Conservation (phyloP, 257 asterid species). For the Voacanga thouarsii region DNA sequence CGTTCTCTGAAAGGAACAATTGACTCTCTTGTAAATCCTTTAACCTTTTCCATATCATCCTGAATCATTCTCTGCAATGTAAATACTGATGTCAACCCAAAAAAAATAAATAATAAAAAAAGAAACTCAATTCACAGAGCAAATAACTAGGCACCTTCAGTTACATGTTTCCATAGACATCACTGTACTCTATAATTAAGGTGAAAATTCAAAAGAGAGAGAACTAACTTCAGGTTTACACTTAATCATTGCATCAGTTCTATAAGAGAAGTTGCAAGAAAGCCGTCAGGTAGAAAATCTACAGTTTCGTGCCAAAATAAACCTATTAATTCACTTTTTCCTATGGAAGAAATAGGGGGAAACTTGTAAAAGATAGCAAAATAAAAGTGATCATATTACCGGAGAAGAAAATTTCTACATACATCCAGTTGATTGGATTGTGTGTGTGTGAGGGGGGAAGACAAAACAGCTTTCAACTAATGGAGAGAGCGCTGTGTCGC, state of each 20-base stretch:
- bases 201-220: neutral
- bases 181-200: neutral
- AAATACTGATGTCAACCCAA: neutral
- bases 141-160: neutral
- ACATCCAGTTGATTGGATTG: too few relatives aligned
- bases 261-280: too few relatives aligned
- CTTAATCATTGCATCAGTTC: too few relatives aligned
- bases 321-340: too few relatives aligned
- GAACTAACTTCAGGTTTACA: neutral
- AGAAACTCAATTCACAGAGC: neutral
- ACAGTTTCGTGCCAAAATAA: too few relatives aligned
- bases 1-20: constrained; percentile 67
- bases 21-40: constrained; percentile 67
- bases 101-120: neutral
- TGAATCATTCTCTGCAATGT: constrained; percentile 54
- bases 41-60: constrained; percentile 67
- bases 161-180: neutral
- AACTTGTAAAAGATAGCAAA: too few relatives aligned
- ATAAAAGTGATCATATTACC: too few relatives aligned
- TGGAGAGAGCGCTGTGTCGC: neutral
- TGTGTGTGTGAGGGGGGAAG: too few relatives aligned
- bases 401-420: too few relatives aligned
- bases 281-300: too few relatives aligned
- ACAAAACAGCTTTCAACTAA: neutral
- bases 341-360: too few relatives aligned